Percentiles rank a stretch among this genome's conserved stretches.
phyloP scores from a whole-genome alignment of 306 rosid species.

The Macrotyloma uniflorum region DNA sequence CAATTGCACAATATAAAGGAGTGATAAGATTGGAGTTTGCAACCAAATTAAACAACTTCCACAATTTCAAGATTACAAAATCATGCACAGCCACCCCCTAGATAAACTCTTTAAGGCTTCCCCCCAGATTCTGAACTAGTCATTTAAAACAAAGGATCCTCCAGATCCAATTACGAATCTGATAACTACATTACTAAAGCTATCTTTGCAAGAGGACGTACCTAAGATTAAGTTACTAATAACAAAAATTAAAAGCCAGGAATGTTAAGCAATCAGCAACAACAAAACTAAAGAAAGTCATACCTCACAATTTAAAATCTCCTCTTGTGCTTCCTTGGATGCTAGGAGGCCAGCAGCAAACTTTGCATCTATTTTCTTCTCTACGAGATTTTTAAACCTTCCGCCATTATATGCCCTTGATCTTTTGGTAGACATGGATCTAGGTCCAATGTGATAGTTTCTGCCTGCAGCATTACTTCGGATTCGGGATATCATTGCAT shows the following conservation, averaged over 20 bases:
- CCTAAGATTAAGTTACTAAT: slow-evolving; percentile 8
- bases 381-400: slow-evolving; percentile 57
- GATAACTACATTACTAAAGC: background rate
- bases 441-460: slow-evolving; percentile 68
- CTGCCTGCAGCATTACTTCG: slow-evolving; percentile 66
- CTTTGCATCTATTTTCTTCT: slow-evolving; percentile 74
- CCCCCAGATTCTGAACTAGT: slow-evolving; percentile 1
- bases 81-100: background rate
- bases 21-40: background rate
- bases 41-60: background rate
- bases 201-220: background rate
- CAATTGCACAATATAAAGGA: background rate
- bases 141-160: background rate
- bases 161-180: slow-evolving; percentile 1
- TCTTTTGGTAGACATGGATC: slow-evolving; percentile 64
- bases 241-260: slow-evolving; percentile 4
- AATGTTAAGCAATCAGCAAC: background rate
- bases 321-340: slow-evolving; percentile 79
- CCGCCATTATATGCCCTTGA: slow-evolving; percentile 60
- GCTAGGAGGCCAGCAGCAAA: slow-evolving; percentile 64
- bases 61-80: background rate
- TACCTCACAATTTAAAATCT: slow-evolving; percentile 79
- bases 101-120: background rate
- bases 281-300: background rate
- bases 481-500: slow-evolving; percentile 76